phyloP scores from a whole-genome alignment of 108 stramenopile species.

The Skeletonema potamos region DNA sequence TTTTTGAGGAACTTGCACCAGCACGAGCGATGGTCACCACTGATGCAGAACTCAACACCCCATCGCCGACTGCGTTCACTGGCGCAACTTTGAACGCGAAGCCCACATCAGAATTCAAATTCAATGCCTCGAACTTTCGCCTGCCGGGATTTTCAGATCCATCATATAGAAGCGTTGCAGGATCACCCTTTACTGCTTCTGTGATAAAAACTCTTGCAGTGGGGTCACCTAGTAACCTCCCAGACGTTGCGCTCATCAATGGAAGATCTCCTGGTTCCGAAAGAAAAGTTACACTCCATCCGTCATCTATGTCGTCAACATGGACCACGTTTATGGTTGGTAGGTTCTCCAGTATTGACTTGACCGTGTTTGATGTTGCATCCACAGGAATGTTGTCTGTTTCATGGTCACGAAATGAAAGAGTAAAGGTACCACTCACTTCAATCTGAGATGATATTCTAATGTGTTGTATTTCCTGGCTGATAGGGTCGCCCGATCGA shows the following conservation, averaged over 20 bases:
- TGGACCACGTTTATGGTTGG: conserved; percentile 61
- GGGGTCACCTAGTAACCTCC: conserved; percentile 38
- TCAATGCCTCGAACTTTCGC: conserved; percentile 37
- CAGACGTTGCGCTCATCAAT: conserved; percentile 61
- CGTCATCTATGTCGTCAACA: conserved; percentile 38
- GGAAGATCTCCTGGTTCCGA: conserved; percentile 78
- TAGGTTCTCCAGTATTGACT: conserved; percentile 61
- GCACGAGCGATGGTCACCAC: conserved; percentile 64
- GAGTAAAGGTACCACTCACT: conserved; percentile 64
- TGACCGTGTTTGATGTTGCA: conserved; percentile 45
- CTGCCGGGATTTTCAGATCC: conserved; percentile 54
- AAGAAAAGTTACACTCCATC: conserved; percentile 74
- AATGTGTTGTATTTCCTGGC: conserved; percentile 69
- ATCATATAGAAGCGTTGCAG: conserved; percentile 71
- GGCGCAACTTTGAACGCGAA: conserved; percentile 88
- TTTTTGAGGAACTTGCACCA: conserved; percentile 69
- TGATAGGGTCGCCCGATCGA: conserved; percentile 66
- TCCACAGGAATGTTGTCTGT: conserved; percentile 54
- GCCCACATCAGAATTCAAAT: conserved; percentile 52
- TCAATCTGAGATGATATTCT: conserved; percentile 21
- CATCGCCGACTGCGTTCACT: conserved; percentile 67
- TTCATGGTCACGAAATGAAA: conserved; percentile 52
- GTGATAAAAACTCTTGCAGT: conserved; percentile 46
- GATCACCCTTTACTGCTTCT: conserved; percentile 57
- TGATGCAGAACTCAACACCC: conserved; percentile 61